Evolutionary conservation across 176 grass and related monocot species (phyloP).

Genomic region (Tillandsia fasciculata): DNA sequence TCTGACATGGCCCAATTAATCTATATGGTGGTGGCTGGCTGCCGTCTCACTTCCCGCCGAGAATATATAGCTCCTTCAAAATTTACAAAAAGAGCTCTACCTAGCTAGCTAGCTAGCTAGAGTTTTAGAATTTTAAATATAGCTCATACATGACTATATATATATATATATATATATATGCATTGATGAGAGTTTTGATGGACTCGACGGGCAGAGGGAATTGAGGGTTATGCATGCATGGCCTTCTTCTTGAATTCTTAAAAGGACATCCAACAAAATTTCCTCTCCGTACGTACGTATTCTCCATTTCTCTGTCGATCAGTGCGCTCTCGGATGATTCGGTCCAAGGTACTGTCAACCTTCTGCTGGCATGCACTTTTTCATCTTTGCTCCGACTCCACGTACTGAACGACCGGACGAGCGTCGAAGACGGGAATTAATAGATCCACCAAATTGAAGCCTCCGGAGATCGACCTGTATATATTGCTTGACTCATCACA

Average conservation of each 20-base stretch:
- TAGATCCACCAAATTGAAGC: constrained; percentile 28
- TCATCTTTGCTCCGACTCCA: constrained; percentile 1
- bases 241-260: constrained; percentile 9
- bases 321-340: constrained; percentile 20
- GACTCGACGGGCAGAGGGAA: background rate
- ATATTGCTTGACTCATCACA: constrained; percentile 9
- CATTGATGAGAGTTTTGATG: too few species aligned
- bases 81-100: background rate
- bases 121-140: background rate
- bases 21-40: constrained; percentile 10
- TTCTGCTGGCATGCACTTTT: constrained; percentile 14
- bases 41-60: too few species aligned
- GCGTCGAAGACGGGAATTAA: constrained; percentile 17
- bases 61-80: constrained; percentile 16
- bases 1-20: constrained; percentile 23
- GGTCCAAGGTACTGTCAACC: constrained; percentile 20
- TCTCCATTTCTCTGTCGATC: background rate
- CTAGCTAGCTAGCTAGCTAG: background rate
- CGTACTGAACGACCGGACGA: constrained; percentile 9
- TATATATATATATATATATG: too few species aligned
- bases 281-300: background rate
- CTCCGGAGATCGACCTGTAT: constrained; percentile 4
- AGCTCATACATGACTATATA: background rate
- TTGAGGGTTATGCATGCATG: background rate
- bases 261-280: constrained; percentile 1